Evolutionary conservation across 2,329 filamentous ascomycete species (phyloP), one percentile per base, ranked within the genome.

Genomic region (Aureobasidium mangrovei): DNA sequence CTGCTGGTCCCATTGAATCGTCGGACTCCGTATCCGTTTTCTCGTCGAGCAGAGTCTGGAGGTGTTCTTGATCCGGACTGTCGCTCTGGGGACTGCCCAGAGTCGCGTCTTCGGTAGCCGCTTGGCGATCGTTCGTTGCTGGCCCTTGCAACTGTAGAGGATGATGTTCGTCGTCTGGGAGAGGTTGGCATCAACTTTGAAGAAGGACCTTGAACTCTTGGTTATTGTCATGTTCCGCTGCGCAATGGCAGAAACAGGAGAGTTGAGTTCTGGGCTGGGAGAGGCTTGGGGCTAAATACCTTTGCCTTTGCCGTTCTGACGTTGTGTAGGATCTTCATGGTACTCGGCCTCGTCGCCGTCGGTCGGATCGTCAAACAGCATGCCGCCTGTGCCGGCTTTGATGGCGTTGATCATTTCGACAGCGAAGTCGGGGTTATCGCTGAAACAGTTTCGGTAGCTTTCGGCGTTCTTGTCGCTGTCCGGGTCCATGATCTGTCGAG

Each of bases 401-500:
- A 80, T 78, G 4, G 74, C 74, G 56, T 75, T 77, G 60, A 79
- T 69, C 53, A 80, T 70, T 46, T 78, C 76, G 35, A 80, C 65
- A 8, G 76, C 76, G 53, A 80, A 80, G 55, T 77, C 74, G 1
- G 75, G 67, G 58, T 71, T 75, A 57, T 68, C 65, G 31, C 72
- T 68, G 62, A 79, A 77, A 60, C 76, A 78, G 39, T 68, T 66
- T 36, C 72, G 71, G 59, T 80, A 80, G 3, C 69, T 70, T 28
- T 73, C 70, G 3, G 75, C 72, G 61, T 77, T 71, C 55, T 72
- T 71, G 40, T 77, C 69, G 53, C 67, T 72, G 31, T 72, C 74
- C 0, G 77, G 76, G 59, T 79, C 77, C 77, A 80, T 79, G 57
- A 79, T 77, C 64, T 80, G 77, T 28, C 77, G 68, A 4, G 77